These are phyloP conservation scores for Pseudogymnoascus sp. DNA, from an alignment of 2,329 filamentous ascomycete species.

Conservation along the genomic window DNA sequence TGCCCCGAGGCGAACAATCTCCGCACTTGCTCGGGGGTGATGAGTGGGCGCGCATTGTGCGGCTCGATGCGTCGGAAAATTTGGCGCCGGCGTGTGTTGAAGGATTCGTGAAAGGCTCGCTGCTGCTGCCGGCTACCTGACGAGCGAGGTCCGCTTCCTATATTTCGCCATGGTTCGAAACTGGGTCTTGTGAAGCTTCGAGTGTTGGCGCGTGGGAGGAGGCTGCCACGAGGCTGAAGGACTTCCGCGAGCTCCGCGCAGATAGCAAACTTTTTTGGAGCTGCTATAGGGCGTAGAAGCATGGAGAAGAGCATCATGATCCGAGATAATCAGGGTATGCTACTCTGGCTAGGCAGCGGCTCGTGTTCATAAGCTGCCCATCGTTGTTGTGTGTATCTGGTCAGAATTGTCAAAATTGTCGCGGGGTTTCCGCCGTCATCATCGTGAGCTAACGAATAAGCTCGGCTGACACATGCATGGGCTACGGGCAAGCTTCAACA, in stretches of 20 bases:
- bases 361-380: neutral
- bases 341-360: neutral
- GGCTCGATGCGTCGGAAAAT: constrained; percentile 1
- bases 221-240: constrained; percentile 3
- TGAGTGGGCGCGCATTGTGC: constrained; percentile 31
- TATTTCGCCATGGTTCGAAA: neutral
- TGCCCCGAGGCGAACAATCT: constrained; percentile 31
- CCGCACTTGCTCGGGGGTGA: constrained; percentile 31
- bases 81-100: neutral
- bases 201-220: neutral
- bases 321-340: neutral
- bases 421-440: neutral
- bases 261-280: neutral
- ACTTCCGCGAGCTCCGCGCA: neutral
- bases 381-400: neutral
- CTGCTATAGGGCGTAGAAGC: neutral
- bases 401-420: neutral
- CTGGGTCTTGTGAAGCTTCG: neutral
- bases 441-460: neutral
- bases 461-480: neutral
- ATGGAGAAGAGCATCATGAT: neutral
- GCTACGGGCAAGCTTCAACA: neutral
- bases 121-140: neutral
- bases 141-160: neutral
- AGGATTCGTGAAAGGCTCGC: neutral